Evolutionary conservation across 805 yeast genomes (phyloP).

Genomic region (Candida tibetensis): DNA sequence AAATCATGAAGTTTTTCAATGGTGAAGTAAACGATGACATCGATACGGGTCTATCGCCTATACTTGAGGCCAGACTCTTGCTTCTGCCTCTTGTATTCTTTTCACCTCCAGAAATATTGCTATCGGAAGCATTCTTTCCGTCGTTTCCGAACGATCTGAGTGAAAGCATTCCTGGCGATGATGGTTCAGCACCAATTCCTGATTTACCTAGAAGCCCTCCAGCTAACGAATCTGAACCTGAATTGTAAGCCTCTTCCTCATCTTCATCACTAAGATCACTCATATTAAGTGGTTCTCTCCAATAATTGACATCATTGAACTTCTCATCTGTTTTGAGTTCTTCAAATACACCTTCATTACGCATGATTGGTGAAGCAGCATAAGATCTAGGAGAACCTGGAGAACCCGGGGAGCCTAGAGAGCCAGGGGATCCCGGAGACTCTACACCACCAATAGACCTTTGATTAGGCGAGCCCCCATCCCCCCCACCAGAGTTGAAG

Average conservation of each 20-base stretch:
- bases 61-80: constrained; percentile 7
- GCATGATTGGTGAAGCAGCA: constrained; percentile 21
- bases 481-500: background rate
- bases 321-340: constrained; percentile 49
- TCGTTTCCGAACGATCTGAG: constrained; percentile 4
- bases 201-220: background rate
- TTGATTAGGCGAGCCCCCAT: constrained; percentile 1
- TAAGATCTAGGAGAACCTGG: constrained; percentile 19
- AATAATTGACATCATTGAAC: constrained; percentile 83
- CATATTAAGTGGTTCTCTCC: constrained; percentile 81
- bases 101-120: background rate
- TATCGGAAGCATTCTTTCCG: background rate
- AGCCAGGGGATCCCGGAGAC: constrained; percentile 7
- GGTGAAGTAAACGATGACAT: constrained; percentile 39
- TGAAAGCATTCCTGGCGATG: constrained; percentile 10
- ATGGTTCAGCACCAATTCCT: constrained; percentile 1
- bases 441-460: background rate
- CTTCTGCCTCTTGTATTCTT: constrained; percentile 1
- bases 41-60: constrained; percentile 30
- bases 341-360: constrained; percentile 31
- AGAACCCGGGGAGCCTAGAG: constrained; percentile 5
- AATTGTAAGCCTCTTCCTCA: constrained; percentile 7
- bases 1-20: constrained; percentile 39
- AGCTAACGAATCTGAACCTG: constrained; percentile 14
- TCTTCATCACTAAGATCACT: constrained; percentile 49